A percentile compares a stretch with the other conserved stretches of the same genome.
Conservation (phyloP, 129 eudicot species). For the Oenanthe sinensis region DNA sequence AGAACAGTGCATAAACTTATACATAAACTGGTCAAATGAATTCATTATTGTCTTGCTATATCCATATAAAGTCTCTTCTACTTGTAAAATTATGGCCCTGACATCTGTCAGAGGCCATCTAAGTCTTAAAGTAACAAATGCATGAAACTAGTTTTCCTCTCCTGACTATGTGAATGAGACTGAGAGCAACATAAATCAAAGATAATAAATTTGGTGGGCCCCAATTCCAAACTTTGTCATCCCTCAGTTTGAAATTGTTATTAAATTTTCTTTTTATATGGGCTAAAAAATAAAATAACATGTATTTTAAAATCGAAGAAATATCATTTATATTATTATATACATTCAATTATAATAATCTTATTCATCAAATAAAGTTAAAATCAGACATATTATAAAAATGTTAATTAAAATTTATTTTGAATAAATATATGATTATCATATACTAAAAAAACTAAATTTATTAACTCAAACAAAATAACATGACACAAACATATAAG, state of each 20-base stretch:
- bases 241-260: too few species aligned
- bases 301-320: too few species aligned
- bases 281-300: too few species aligned
- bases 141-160: neutral
- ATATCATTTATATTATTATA: too few species aligned
- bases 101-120: slow-evolving; percentile 6
- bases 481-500: too few species aligned
- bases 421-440: neutral
- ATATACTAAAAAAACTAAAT: neutral
- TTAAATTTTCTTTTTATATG: too few species aligned
- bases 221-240: neutral
- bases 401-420: neutral
- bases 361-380: too few species aligned
- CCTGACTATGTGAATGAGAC: slow-evolving; percentile 16
- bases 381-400: too few species aligned
- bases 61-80: neutral
- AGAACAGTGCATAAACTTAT: neutral
- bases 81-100: neutral
- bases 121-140: slow-evolving; percentile 1
- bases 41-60: slow-evolving; percentile 4
- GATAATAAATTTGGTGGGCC: neutral
- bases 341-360: too few species aligned
- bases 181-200: slow-evolving; percentile 6
- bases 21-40: neutral
- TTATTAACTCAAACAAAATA: neutral